Base-by-base conservation (phyloP, 805 yeast species). In the Sungouiozyma intestinalis region DNA sequence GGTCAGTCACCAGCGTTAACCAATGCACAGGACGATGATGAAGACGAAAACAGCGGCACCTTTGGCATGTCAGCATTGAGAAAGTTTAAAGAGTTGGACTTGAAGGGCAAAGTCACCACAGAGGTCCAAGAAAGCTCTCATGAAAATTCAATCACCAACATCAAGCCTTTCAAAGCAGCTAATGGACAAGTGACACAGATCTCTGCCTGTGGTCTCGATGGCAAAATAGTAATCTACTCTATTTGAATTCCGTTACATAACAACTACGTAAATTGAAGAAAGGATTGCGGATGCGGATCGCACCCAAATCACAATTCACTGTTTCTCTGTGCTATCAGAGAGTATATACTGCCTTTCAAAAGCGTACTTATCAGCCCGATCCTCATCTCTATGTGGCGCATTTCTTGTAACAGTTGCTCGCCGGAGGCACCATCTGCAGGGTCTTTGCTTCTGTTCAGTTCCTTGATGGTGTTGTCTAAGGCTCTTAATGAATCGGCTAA, bases 21-120 rank as follows among this genome's bases (percentile, higher is more conserved):
- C 35, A 34, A 31, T 53, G 29, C 52, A 50, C 16, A 67, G 35
- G 74, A 68, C 40, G 77, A 70, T 35, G 76, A 70, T 38, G 85
- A 76, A 42, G 74, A 72, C 43, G 73, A 73, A 13, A 69, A 65
- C 35, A 60, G 60, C 40, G 65, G 73, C 13, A 68, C 74, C 4
- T 65, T 65, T 41, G 81, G 84, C 48, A 84, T 82, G 48, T 76
- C 81, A 49, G 94, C 94, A 5, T 74, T 92, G 62, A 83, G 84
- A 67, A 86, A 90, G 88, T 92, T 92, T 69, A 80, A 85, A 64
- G 95, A 90, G 64, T 69, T 92, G 73, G 99, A 92, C 66, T 74
- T 90, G 62, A 92, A 87, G 71, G 99, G 99, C 45, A 75, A 84
- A 44, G 76, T 76, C 40, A 69, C 64, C 43, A 64, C 66, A 40